phyloP scores from a whole-genome alignment of 2,329 filamentous ascomycete species.

The Fusarium poae region DNA sequence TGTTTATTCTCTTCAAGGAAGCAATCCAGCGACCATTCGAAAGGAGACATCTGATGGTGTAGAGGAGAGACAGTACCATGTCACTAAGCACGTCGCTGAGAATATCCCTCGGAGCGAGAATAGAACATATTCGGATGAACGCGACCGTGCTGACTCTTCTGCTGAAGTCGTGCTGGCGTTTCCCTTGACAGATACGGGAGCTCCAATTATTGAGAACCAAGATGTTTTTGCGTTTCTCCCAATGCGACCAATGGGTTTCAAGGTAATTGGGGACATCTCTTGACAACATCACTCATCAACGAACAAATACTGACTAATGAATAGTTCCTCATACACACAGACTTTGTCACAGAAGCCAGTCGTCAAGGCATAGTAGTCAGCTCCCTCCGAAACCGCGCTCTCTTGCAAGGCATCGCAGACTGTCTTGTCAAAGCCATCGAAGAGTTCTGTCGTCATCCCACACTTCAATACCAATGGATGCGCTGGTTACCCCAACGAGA shows the following conservation, averaged over 20 bases:
- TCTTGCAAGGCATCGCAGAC: constrained; percentile 54
- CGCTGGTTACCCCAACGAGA: constrained; percentile 56
- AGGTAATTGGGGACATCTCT: constrained; percentile 45
- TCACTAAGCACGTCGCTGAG: constrained; percentile 48
- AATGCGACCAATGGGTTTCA: constrained; percentile 58
- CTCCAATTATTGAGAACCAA: constrained; percentile 57
- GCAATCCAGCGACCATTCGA: constrained; percentile 14
- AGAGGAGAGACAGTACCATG: constrained; percentile 43
- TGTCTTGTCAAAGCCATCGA: constrained; percentile 56
- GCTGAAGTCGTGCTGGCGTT: constrained; percentile 62
- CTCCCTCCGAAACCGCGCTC: constrained; percentile 55
- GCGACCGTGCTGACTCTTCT: constrained; percentile 44
- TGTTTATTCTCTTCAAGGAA: constrained; percentile 25
- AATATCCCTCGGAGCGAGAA: constrained; percentile 54
- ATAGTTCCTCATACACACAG: constrained; percentile 63
- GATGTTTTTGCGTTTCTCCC: constrained; percentile 63
- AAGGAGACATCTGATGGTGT: constrained; percentile 4
- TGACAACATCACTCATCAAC: accelerated
- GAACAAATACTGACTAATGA: neutral
- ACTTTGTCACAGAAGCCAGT: constrained; percentile 62
- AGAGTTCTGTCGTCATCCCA: constrained; percentile 55
- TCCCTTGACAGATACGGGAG: constrained; percentile 52
- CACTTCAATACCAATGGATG: constrained; percentile 60
- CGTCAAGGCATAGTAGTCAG: constrained; percentile 57
- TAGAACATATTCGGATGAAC: constrained; percentile 48